Evolutionary conservation across 2,329 filamentous ascomycete species (phyloP).

Genomic region (Nothophaeocryptopus gaeumannii): DNA sequence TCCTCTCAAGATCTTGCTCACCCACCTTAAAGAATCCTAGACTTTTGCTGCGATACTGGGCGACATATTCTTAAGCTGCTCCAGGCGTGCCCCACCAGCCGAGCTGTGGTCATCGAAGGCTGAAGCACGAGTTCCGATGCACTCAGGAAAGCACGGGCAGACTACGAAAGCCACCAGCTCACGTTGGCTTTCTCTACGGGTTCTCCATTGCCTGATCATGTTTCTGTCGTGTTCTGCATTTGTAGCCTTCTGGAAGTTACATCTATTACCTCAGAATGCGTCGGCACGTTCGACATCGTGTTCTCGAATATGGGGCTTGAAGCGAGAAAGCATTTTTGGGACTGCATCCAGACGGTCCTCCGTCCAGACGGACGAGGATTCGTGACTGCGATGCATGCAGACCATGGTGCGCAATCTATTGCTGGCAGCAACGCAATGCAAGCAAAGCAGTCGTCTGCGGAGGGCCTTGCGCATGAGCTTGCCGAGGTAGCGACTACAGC

Average conservation of each 20-base stretch:
- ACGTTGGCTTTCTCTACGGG: neutral
- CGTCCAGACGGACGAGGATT: conserved; percentile 50
- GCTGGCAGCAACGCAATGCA: conserved; percentile 62
- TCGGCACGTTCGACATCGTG: conserved; percentile 31
- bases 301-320: conserved; percentile 64
- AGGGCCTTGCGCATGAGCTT: neutral
- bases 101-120: conserved; percentile 31
- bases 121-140: conserved; percentile 20
- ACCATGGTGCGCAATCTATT: conserved; percentile 60
- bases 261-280: conserved; percentile 12
- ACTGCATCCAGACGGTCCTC: conserved; percentile 44
- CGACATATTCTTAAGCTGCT: conserved; percentile 59
- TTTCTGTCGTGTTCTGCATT: conserved; percentile 3
- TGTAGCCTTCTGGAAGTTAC: conserved; percentile 4
- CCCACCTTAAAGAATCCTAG: conserved; percentile 47
- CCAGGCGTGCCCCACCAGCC: conserved; percentile 26
- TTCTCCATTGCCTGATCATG: neutral
- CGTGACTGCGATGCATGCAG: conserved; percentile 66
- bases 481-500: conserved; percentile 39
- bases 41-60: conserved; percentile 65
- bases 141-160: conserved; percentile 43
- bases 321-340: conserved; percentile 52
- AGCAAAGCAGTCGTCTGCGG: conserved; percentile 51
- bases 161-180: neutral
- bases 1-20: conserved; percentile 13